These are phyloP conservation scores for Cadophora gregata DNA, from an alignment of 2,329 filamentous ascomycete genomes.

Conservation along the genomic window DNA sequence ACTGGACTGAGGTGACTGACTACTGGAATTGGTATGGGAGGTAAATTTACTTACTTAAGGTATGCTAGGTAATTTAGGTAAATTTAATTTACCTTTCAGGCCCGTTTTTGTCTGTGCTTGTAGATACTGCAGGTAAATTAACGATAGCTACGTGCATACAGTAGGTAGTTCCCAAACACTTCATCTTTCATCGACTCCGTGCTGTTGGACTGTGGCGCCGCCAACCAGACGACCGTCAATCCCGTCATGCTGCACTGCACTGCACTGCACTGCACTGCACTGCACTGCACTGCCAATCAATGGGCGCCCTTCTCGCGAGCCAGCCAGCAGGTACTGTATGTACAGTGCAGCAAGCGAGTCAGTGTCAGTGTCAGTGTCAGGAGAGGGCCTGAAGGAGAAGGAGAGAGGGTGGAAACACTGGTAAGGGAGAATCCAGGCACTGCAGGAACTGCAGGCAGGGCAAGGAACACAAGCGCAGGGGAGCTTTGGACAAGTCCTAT, in stretches of 20 bases:
- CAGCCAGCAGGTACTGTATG: constrained; percentile 8
- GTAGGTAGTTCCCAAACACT: no score
- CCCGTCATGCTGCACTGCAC: no score
- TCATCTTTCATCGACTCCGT: background rate
- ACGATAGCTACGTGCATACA: no score
- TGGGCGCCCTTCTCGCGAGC: background rate
- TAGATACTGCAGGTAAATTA: no score
- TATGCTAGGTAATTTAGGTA: no score
- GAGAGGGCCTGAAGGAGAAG: background rate
- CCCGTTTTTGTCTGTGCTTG: constrained; percentile 13
- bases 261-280: no score
- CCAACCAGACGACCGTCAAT: background rate
- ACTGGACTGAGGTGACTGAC: no score
- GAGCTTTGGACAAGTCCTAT: no score
- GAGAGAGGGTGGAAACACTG: background rate
- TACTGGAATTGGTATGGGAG: background rate
- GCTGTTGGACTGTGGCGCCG: constrained; percentile 14
- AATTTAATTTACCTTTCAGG: background rate
- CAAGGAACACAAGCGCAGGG: no score
- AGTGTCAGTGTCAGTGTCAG: background rate
- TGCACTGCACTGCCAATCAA: constrained; percentile 29
- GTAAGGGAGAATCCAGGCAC: no score
- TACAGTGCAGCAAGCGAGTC: constrained; percentile 9
- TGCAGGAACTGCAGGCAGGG: no score
- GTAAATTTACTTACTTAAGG: background rate